phyloP scores from a whole-genome alignment of 2,329 filamentous ascomycete species.

The Camptophora hylomeconis region DNA sequence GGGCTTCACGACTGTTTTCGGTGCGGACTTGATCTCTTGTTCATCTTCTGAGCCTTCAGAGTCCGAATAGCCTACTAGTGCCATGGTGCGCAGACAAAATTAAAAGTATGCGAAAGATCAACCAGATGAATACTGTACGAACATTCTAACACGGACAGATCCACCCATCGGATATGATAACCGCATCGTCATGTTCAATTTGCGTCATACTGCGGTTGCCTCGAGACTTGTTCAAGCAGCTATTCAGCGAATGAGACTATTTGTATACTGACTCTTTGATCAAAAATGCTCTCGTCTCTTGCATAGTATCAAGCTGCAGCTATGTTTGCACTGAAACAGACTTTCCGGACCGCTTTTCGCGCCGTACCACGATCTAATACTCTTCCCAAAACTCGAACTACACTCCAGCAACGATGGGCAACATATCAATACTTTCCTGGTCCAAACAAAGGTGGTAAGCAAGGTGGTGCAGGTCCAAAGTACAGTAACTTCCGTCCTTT shows the following conservation, averaged over 20 bases:
- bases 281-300: too few relatives aligned
- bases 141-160: too few relatives aligned
- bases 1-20: conserved; percentile 24
- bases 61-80: conserved; percentile 71
- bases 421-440: conserved; percentile 12
- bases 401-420: conserved; percentile 6
- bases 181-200: too few relatives aligned
- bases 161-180: too few relatives aligned
- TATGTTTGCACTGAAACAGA: too few relatives aligned
- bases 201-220: too few relatives aligned
- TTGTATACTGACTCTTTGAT: too few relatives aligned
- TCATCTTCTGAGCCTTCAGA: conserved; percentile 59
- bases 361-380: conserved; percentile 4
- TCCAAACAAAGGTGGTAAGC: neutral
- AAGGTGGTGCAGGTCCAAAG: neutral
- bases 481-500: conserved; percentile 13
- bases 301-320: too few relatives aligned
- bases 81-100: conserved; percentile 38
- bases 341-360: conserved; percentile 6
- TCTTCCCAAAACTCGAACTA: neutral
- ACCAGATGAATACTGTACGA: too few relatives aligned
- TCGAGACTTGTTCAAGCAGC: too few relatives aligned
- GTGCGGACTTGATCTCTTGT: too few relatives aligned
- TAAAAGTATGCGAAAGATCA: neutral
- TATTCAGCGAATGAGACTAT: too few relatives aligned